Percentiles rank a stretch among this genome's conserved stretches.
phyloP scores from a whole-genome alignment of 108 stramenopile genomes.

The Skeletonema grethae region DNA sequence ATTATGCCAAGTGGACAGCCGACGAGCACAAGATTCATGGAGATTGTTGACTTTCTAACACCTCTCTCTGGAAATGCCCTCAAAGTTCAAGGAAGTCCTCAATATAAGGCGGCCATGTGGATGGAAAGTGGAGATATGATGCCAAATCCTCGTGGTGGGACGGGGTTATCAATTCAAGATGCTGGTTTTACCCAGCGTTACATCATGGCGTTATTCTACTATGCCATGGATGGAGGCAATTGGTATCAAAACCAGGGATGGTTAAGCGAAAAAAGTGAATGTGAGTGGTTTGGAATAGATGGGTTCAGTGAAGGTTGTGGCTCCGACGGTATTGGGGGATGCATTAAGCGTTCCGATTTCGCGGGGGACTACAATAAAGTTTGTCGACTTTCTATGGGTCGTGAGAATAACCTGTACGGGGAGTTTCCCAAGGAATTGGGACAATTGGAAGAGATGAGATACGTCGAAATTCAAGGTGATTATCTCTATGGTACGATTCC shows the following conservation, averaged over 20 bases:
- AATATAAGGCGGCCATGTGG: slow-evolving; percentile 54
- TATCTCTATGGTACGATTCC: slow-evolving; percentile 32
- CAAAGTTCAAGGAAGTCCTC: slow-evolving; percentile 26
- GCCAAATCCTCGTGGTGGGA: background rate
- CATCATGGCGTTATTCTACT: slow-evolving; percentile 50
- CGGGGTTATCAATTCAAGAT: slow-evolving; percentile 17
- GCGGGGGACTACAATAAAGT: slow-evolving; percentile 36
- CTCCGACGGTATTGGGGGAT: slow-evolving; percentile 22
- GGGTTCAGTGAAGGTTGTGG: slow-evolving; percentile 31
- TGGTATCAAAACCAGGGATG: slow-evolving; percentile 35
- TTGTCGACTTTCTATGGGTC: slow-evolving; percentile 32
- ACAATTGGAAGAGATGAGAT: slow-evolving; percentile 34
- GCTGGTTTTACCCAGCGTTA: slow-evolving; percentile 54
- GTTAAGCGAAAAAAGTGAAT: slow-evolving; percentile 25
- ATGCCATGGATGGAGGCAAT: slow-evolving; percentile 48
- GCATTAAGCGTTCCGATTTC: slow-evolving; percentile 18
- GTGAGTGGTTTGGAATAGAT: slow-evolving; percentile 39
- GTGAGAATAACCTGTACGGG: slow-evolving; percentile 32
- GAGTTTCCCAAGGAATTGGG: slow-evolving; percentile 37
- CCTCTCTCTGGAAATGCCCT: slow-evolving; percentile 25
- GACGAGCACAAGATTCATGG: slow-evolving; percentile 18
- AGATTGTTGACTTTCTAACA: slow-evolving; percentile 11
- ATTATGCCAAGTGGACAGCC: slow-evolving; percentile 18
- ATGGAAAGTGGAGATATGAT: slow-evolving; percentile 36
- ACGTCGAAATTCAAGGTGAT: slow-evolving; percentile 30